Base-by-base conservation (phyloP, 306 rosid species). In the Lagenaria siceraria region DNA sequence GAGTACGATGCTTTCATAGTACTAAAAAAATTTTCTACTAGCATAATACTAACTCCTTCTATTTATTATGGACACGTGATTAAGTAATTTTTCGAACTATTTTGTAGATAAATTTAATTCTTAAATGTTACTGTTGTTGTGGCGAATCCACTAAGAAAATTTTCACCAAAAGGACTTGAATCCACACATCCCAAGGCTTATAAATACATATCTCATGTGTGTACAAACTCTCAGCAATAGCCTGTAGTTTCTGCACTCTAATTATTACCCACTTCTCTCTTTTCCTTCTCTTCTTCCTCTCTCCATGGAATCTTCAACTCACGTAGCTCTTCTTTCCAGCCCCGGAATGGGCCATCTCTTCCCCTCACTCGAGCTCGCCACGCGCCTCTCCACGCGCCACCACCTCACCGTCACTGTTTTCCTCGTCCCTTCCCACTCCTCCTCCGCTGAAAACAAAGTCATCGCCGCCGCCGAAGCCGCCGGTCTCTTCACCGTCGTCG, bases 261-360 rank as follows among this genome's bases (percentile, higher is more conserved):
- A 31, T 40, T n/a, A 21, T 9, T 36, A 5, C 25, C 24, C 33
- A 17, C 19, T 60, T 5, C 35, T 24, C 2, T 7, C 21, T 22
- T 24, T 21, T 7, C 21, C 9, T 24, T 21, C 7, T 1, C 56
- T 69, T 31, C 15, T 3, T 10, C 33, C 6, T 0, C 52, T 5
- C 27, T 21, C 71, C 42, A 76, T 76, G 79, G 71, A 55, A 10
- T 64, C 71, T 48, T 3, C 7, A 64, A 75, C 77, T 5, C 81
- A 80, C 15, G 81, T 77, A 0, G 77, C 65, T 8, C 63, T 83
- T 9, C 55, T 83, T 6, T 66, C 83, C 4, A 54, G 83, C 78
- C 83, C 81, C 0, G 83, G 86, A 29, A 17, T 83, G 53, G 83
- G 86, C 27, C 86, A 83, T 27, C 76, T 83, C 21, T 60, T 59